Evolutionary conservation across 495 filamentous ascomycete species (phyloP), one percentile per base, ranked within the genome.

Genomic region (Poronia punctata): DNA sequence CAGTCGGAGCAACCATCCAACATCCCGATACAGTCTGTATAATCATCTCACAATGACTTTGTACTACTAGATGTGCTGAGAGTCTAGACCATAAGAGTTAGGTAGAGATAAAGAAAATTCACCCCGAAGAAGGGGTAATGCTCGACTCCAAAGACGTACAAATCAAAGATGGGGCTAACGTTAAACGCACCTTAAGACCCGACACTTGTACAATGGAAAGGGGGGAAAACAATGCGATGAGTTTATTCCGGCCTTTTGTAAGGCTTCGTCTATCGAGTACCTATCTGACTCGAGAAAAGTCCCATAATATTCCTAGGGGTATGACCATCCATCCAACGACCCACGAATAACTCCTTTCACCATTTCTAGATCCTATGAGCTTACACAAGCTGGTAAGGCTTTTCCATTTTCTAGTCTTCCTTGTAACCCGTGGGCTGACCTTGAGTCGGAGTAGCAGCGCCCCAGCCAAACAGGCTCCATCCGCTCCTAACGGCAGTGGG

Each of bases 391-490:
- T 9, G 5, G 3, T 26, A 12, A 4, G 11, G 20, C 14, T 38
- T 21, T 45, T 20, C 19, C n/a, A n/a, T n/a, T n/a, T n/a, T n/a
- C n/a, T n/a, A n/a, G n/a, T n/a, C n/a, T n/a, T 33, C 19, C 28
- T 33, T 28, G 35, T 39, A 46, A n/a, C 43, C 43, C 7, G 43
- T 35, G 43, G 35, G 39, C 25, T 40, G 43, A 22, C 43, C 43
- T 19, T 35, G 43, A 10, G 14, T 35, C 16, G 30, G 35, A 10
- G 21, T 27, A 14, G 30, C 11, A 42, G 54, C 51, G 1, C 66
- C 67, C 77, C 78, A 80, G 28, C 62, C 69, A 70, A 79, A 80
- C 5, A 75, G 70, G 61, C 80, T 68, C 80, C 79, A 82, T 3
- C 71, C 69, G 15, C 60, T 53, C 14, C 27, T 53, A 20, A 35